Evolutionary conservation across 129 eudicot species (phyloP).

Genomic region (Daucus carota): DH1_v3.0 NC_030385.2:5571501-5572000

Average conservation of each 20-base stretch:
- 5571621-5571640: neutral
- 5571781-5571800: constrained; percentile 80
- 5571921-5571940: neutral
- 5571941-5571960: neutral
- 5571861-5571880: constrained; percentile 75
- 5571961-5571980: neutral
- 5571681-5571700: neutral
- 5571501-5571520: neutral
- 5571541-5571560: neutral
- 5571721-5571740: neutral
- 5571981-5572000: constrained; percentile 41
- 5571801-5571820: constrained; percentile 79
- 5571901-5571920: neutral
- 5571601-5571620: neutral
- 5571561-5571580: neutral
- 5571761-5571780: constrained; percentile 25
- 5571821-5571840: constrained; percentile 95
- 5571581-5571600: neutral
- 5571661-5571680: no score
- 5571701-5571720: neutral
- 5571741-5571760: neutral
- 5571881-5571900: constrained; percentile 17
- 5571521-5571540: neutral
- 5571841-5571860: constrained; percentile 94
- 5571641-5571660: neutral